These are phyloP conservation scores for Candida xyloterini DNA, from an alignment of 805 yeast genomes.

Conservation along the genomic window DNA sequence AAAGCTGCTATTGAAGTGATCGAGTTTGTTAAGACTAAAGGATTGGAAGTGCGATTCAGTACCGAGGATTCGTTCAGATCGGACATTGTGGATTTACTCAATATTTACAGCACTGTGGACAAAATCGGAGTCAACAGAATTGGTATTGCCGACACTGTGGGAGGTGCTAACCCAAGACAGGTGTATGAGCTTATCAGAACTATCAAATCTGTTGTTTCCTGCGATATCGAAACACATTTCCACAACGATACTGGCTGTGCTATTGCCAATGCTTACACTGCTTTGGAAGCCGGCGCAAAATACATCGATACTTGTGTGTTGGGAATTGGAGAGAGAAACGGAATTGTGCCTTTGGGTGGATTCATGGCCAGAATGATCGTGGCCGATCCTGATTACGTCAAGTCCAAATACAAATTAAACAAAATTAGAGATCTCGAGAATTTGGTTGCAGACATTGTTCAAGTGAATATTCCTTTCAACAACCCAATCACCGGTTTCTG, in stretches of 20 bases:
- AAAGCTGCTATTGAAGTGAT: constrained; percentile 94
- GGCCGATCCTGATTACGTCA: constrained; percentile 93
- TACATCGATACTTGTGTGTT: constrained; percentile 92
- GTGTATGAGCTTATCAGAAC: constrained; percentile 96
- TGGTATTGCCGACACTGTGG: constrained; percentile 99
- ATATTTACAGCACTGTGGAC: constrained; percentile 94
- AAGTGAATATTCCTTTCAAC: constrained; percentile 95
- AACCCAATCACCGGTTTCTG: constrained; percentile 99
- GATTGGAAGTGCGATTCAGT: constrained; percentile 93
- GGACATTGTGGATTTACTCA: constrained; percentile 90
- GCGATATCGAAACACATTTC: constrained; percentile 98
- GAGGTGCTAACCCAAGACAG: constrained; percentile 98
- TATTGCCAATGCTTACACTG: constrained; percentile 97
- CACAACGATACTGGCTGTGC: constrained; percentile 99
- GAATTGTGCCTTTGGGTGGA: constrained; percentile 96
- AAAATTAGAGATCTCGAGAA: constrained; percentile 94
- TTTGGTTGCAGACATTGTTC: constrained; percentile 95
- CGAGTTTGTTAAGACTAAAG: constrained; percentile 94
- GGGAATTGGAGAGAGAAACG: constrained; percentile 99
- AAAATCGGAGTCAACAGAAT: constrained; percentile 97
- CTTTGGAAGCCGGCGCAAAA: constrained; percentile 95
- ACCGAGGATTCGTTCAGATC: constrained; percentile 98
- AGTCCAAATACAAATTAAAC: constrained; percentile 91
- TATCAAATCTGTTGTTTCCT: constrained; percentile 85
- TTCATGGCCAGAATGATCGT: constrained; percentile 99